phyloP scores from a whole-genome alignment of 2,329 filamentous ascomycete genomes.

The Aspergillus flavus region DNA sequence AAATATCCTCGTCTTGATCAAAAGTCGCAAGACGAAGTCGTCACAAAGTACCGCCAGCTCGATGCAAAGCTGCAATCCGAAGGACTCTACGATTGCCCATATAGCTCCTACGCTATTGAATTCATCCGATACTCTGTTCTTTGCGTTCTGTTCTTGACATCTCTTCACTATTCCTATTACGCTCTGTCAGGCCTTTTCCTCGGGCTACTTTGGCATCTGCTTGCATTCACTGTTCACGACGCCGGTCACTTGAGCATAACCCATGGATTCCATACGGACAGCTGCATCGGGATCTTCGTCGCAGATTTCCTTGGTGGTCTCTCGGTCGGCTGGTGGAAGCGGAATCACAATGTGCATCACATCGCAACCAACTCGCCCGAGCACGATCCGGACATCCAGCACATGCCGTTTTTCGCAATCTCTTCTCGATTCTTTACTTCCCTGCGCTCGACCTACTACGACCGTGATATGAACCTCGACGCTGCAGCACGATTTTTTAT shows the following conservation, averaged over 20 bases:
- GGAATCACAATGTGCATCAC: constrained; percentile 94
- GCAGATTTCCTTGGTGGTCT: constrained; percentile 88
- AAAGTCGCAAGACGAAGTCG: no score
- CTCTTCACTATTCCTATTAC: no score
- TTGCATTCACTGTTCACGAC: constrained; percentile 93
- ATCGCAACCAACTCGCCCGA: constrained; percentile 94
- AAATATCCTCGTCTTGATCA: no score
- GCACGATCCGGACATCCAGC: constrained; percentile 93
- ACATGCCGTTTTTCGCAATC: constrained; percentile 86
- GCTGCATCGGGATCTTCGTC: constrained; percentile 83
- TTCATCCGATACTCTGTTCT: no score
- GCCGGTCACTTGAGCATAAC: constrained; percentile 97
- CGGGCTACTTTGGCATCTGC: constrained; percentile 88
- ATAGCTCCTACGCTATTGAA: no score
- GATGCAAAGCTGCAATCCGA: no score
- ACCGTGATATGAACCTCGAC: constrained; percentile 77
- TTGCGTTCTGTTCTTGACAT: no score
- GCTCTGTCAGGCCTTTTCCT: constrained; percentile 68
- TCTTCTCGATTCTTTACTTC: constrained; percentile 63
- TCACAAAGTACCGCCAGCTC: no score
- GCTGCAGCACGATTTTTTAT: constrained; percentile 69
- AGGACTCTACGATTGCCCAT: no score
- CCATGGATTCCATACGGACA: constrained; percentile 81
- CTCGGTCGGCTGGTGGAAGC: constrained; percentile 95
- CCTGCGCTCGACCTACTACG: constrained; percentile 75